Evolutionary conservation across 495 filamentous ascomycete genomes (phyloP).

Genomic region (Tetracladium marchalianum): DNA sequence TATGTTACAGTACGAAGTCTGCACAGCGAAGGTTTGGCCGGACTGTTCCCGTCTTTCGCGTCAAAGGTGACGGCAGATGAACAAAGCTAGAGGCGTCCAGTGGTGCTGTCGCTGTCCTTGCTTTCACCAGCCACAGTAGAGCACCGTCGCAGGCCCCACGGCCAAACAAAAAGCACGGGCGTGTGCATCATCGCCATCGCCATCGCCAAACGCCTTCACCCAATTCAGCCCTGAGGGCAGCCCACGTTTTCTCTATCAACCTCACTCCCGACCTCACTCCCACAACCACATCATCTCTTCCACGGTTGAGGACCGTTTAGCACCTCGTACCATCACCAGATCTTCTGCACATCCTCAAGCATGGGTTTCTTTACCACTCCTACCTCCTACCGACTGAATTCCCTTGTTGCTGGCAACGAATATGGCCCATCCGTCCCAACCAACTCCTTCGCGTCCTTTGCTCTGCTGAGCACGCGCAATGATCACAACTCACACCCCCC

Average conservation of each 20-base stretch:
- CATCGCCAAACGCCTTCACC: background rate
- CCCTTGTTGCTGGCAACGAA: slow-evolving; percentile 32
- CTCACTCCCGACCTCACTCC: background rate
- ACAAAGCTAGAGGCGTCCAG: too few species aligned
- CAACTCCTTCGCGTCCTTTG: slow-evolving; percentile 4
- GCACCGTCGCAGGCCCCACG: background rate
- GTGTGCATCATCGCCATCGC: too few species aligned
- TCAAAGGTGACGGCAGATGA: too few species aligned
- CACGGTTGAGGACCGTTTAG: slow-evolving; percentile 16
- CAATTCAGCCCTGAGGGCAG: background rate
- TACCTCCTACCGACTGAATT: slow-evolving; percentile 49
- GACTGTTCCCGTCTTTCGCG: too few species aligned
- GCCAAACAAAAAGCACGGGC: background rate
- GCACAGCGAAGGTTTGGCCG: too few species aligned
- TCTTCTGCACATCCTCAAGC: background rate
- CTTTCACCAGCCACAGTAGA: too few species aligned
- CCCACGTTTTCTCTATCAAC: background rate
- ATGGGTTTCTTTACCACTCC: slow-evolving; percentile 46
- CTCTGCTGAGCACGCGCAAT: slow-evolving; percentile 1
- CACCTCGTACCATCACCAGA: background rate
- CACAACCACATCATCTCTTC: background rate
- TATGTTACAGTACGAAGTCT: too few species aligned
- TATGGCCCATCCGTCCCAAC: slow-evolving; percentile 22
- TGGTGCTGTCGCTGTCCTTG: too few species aligned
- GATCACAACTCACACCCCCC: slow-evolving; percentile 38